phyloP scores from a whole-genome alignment of 768 basidiomycete species.

The Fibroporia radiculosa region DNA sequence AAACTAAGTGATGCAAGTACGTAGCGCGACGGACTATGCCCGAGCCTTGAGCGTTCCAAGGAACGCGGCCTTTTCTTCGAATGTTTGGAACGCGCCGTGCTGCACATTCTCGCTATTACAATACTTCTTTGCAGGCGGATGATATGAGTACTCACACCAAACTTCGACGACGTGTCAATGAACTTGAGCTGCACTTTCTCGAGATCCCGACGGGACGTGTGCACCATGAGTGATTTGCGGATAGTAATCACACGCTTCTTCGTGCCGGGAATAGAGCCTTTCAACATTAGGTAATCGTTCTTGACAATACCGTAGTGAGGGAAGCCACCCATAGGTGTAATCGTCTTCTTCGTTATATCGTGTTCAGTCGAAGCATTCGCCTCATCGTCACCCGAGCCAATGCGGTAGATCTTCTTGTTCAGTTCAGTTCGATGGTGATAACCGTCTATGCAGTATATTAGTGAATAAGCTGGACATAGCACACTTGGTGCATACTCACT shows the following conservation, averaged over 20 bases:
- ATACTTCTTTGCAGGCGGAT: too few species aligned
- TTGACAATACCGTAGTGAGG: slow-evolving; percentile 98
- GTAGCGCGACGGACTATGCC: slow-evolving; percentile 41
- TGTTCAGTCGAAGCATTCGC: slow-evolving; percentile 89
- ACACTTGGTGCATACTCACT: slow-evolving; percentile 44
- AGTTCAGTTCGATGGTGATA: slow-evolving; percentile 96
- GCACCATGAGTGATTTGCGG: slow-evolving; percentile 94
- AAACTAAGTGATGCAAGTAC: slow-evolving; percentile 30
- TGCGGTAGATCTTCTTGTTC: slow-evolving; percentile 99
- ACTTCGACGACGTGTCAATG: slow-evolving; percentile 97
- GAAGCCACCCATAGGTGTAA: slow-evolving; percentile 99
- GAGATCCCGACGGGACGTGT: slow-evolving; percentile 91
- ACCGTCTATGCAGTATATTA: slow-evolving; percentile 47
- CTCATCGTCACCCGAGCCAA: slow-evolving; percentile 72
- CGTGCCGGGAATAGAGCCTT: slow-evolving; percentile 92
- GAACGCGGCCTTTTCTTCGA: slow-evolving; percentile 95
- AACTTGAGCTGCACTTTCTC: slow-evolving; percentile 99
- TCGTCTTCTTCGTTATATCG: slow-evolving; percentile 87
- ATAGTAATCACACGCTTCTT: slow-evolving; percentile 98
- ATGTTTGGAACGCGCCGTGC: slow-evolving; percentile 97
- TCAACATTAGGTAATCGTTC: slow-evolving; percentile 97
- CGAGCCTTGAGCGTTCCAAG: slow-evolving; percentile 84
- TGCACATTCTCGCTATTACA: too few species aligned
- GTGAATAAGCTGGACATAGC: not conserved
- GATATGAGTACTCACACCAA: slow-evolving; percentile 58